phyloP scores from a whole-genome alignment of 768 basidiomycete species.

The Auricularia cornea region DNA sequence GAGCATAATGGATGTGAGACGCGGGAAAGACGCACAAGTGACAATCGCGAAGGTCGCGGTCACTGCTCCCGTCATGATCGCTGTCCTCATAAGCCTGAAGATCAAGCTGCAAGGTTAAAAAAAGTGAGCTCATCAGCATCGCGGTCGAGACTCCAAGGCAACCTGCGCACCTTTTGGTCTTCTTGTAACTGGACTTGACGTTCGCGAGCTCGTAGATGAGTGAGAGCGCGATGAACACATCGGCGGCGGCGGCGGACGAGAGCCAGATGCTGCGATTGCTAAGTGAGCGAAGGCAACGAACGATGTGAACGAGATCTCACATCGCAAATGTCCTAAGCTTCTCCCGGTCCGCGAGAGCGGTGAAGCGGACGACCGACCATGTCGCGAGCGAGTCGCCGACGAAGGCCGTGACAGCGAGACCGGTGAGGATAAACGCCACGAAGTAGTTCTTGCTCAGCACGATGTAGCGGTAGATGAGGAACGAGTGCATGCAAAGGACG shows the following conservation, averaged over 20 bases:
- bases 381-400: not conserved
- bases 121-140: not conserved
- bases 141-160: not conserved
- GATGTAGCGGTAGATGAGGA: not conserved
- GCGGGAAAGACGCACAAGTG: not conserved
- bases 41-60: not conserved
- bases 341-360: not conserved
- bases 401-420: not conserved
- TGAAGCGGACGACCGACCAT: not conserved
- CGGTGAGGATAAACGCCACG: not conserved
- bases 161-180: not conserved
- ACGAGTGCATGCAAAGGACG: not conserved
- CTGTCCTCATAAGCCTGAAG: not conserved
- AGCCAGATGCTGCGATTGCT: not conserved
- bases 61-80: not conserved
- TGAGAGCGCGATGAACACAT: not conserved
- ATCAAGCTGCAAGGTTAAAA: not conserved
- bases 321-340: not conserved
- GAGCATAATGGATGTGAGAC: not conserved
- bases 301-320: not conserved
- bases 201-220: not conserved
- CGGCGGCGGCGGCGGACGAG: not conserved
- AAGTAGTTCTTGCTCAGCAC: not conserved
- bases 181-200: not conserved
- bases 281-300: not conserved